These are phyloP conservation scores for Plasmodium fragile DNA, from an alignment of 169 alveolate genomes.

Conservation along the genomic window DNA sequence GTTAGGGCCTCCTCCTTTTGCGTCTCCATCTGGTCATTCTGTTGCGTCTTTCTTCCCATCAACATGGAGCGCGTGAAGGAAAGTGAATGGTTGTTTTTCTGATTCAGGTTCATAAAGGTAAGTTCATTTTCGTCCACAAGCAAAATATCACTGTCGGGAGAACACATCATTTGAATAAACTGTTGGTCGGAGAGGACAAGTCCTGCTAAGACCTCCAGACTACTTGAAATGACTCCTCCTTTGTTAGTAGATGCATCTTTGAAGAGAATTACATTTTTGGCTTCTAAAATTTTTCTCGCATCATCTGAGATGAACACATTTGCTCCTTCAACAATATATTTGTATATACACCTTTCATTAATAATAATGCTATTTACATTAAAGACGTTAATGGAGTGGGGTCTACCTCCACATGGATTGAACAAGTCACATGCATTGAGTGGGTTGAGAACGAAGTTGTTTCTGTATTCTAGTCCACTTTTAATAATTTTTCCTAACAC, in stretches of 20 bases:
- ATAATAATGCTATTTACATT: constrained; percentile 83
- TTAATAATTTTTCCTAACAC: constrained; percentile 85
- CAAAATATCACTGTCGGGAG: constrained; percentile 17
- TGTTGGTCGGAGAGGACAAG: constrained; percentile 86
- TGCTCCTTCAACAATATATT: constrained; percentile 91
- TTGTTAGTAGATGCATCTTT: constrained; percentile 90
- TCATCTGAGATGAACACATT: constrained; percentile 91
- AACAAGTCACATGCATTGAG: constrained; percentile 86
- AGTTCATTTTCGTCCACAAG: constrained; percentile 27
- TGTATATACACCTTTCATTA: constrained; percentile 81
- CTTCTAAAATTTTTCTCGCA: constrained; percentile 87
- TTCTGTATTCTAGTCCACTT: constrained; percentile 87
- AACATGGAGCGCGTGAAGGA: constrained; percentile 14
- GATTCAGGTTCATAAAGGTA: constrained; percentile 18
- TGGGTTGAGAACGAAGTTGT: constrained; percentile 82
- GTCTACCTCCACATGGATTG: constrained; percentile 94
- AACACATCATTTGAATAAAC: constrained; percentile 75
- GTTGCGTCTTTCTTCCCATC: not conserved
- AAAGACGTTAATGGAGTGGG: constrained; percentile 86
- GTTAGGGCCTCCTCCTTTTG: not conserved
- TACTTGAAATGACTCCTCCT: constrained; percentile 92
- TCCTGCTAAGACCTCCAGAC: constrained; percentile 90
- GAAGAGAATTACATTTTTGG: constrained; percentile 85
- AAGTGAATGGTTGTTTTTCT: constrained; percentile 18
- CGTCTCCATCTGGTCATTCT: not conserved